phyloP scores from a whole-genome alignment of 441 rosid species.

The Geranium incanum region DNA sequence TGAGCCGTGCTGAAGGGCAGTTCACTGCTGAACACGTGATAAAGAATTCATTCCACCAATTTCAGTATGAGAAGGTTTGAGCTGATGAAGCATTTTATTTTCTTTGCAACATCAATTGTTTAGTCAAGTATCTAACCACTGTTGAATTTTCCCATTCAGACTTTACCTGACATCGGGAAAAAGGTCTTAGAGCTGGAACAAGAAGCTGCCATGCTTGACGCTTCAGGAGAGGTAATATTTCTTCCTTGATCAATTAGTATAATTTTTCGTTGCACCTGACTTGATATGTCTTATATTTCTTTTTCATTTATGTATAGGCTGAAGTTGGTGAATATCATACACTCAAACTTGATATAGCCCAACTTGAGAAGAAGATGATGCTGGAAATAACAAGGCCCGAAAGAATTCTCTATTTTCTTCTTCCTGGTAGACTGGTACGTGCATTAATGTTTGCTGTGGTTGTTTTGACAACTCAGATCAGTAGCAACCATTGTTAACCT shows the following conservation, averaged over 20 bases:
- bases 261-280: not conserved
- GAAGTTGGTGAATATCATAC: constrained; percentile 89
- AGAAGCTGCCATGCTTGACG: constrained; percentile 81
- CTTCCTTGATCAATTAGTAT: constrained; percentile 10
- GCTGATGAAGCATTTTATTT: constrained; percentile 6
- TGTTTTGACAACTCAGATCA: not conserved
- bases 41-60: constrained; percentile 91
- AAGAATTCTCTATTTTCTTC: constrained; percentile 14
- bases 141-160: constrained; percentile 32
- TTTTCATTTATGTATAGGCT: constrained; percentile 36
- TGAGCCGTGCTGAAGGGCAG: constrained; percentile 99
- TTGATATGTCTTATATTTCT: not conserved
- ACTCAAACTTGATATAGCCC: constrained; percentile 73
- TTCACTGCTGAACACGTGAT: constrained; percentile 95
- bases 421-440: constrained; percentile 11
- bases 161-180: constrained; percentile 75
- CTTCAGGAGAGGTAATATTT: constrained; percentile 74
- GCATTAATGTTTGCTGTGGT: not conserved
- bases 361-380: constrained; percentile 88
- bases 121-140: constrained; percentile 16
- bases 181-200: constrained; percentile 79
- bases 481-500: not conserved
- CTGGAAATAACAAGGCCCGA: constrained; percentile 90
- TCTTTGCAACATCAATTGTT: constrained; percentile 8
- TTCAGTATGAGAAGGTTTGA: constrained; percentile 89